phyloP scores from a whole-genome alignment of 306 rosid genomes.

The Elaeagnus macrophylla region DNA sequence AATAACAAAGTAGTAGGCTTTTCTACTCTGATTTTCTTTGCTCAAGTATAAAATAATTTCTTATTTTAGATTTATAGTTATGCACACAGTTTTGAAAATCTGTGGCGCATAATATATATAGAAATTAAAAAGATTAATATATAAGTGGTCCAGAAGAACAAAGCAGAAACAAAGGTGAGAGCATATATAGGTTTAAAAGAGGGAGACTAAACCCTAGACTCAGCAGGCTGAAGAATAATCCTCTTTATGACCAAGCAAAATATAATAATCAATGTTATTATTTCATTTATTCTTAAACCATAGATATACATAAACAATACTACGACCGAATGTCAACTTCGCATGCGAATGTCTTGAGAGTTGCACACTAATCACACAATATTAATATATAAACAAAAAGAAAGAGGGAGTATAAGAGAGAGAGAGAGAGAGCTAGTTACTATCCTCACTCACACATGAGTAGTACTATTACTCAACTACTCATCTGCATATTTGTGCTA shows the following conservation, averaged over 20 bases:
- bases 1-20: too few relatives aligned
- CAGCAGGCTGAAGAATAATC: slow-evolving; percentile 43
- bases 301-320: slow-evolving; percentile 21
- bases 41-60: too few relatives aligned
- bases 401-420: too few relatives aligned
- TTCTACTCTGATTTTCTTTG: too few relatives aligned
- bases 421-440: slow-evolving; percentile 12
- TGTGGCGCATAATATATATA: too few relatives aligned
- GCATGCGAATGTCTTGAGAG: slow-evolving; percentile 47
- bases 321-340: slow-evolving; percentile 37
- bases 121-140: slow-evolving; percentile 12
- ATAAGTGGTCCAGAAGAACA: slow-evolving; percentile 34
- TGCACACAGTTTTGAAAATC: too few relatives aligned
- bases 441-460: slow-evolving; percentile 16
- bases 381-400: background rate
- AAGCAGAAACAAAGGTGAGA: slow-evolving; percentile 29
- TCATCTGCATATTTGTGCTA: too few relatives aligned
- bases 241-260: slow-evolving; percentile 26
- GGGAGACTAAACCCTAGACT: slow-evolving; percentile 36
- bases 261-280: background rate
- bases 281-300: slow-evolving; percentile 28
- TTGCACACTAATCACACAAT: slow-evolving; percentile 16
- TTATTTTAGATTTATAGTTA: too few relatives aligned
- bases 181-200: slow-evolving; percentile 33
- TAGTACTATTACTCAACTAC: too few relatives aligned